Percentiles rank a stretch among this genome's conserved stretches.
Evolutionary conservation across 106 monocot genomes (phyloP).

Genomic region (Apostasia shenzhenica): DNA sequence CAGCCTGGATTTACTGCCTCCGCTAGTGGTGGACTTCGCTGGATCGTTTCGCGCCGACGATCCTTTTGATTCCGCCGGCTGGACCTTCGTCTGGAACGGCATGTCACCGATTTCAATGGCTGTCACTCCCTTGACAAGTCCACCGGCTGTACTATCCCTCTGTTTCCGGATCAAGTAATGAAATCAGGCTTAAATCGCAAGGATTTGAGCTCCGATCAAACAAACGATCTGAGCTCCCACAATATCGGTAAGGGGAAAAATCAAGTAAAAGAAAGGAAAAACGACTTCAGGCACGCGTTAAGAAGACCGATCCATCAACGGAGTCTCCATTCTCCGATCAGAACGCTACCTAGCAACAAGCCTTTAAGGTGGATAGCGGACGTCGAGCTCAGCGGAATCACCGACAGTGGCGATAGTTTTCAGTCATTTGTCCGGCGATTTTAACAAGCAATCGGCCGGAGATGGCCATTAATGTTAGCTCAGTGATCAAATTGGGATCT

Average conservation of each 20-base stretch:
- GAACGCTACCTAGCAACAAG: neutral
- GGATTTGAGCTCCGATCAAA: constrained; percentile 2
- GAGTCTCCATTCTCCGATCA: neutral
- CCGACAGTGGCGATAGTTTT: neutral
- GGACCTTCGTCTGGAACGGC: constrained; percentile 43
- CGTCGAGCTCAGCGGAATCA: neutral
- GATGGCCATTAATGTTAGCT: neutral
- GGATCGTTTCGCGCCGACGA: constrained; percentile 13
- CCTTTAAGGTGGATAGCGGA: neutral
- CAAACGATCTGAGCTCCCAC: neutral
- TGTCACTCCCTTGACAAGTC: neutral
- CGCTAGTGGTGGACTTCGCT: constrained; percentile 1
- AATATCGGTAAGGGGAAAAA: neutral
- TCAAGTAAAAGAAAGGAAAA: constrained; percentile 5
- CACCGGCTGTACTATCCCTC: neutral
- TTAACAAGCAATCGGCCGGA: neutral
- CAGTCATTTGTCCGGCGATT: neutral
- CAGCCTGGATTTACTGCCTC: constrained; percentile 34
- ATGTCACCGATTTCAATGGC: constrained; percentile 1
- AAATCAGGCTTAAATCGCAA: neutral
- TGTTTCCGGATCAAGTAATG: neutral
- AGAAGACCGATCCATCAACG: neutral
- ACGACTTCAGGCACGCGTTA: neutral
- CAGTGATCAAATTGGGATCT: constrained; percentile 1
- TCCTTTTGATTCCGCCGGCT: constrained; percentile 32